phyloP scores from a whole-genome alignment of 2,329 filamentous ascomycete species.

The Xylaria sp. region DNA sequence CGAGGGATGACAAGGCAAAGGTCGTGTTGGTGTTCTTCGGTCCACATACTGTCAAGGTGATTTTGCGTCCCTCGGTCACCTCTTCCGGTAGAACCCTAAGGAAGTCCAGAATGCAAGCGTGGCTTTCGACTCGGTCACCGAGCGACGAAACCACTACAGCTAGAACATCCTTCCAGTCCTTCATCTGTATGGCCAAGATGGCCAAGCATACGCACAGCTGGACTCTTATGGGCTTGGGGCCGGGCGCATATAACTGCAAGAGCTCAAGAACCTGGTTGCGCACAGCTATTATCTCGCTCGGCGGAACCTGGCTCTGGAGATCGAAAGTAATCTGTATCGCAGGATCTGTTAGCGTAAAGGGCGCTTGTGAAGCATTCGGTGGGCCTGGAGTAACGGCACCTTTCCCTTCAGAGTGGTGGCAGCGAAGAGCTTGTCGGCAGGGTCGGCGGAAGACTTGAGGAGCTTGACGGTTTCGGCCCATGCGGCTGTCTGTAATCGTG shows the following conservation, averaged over 20 bases:
- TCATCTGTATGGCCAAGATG: slow-evolving; percentile 93
- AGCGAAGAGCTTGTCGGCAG: slow-evolving; percentile 88
- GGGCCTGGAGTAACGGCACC: slow-evolving; percentile 47
- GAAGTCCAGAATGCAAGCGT: slow-evolving; percentile 90
- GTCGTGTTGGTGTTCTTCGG: slow-evolving; percentile 48
- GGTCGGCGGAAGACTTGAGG: slow-evolving; percentile 72
- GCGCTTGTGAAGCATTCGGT: neutral
- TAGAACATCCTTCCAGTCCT: slow-evolving; percentile 89
- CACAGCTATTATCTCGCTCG: slow-evolving; percentile 66
- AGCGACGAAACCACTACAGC: slow-evolving; percentile 73
- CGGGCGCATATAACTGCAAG: slow-evolving; percentile 73
- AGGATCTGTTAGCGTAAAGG: slow-evolving; percentile 17
- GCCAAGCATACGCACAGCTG: slow-evolving; percentile 94
- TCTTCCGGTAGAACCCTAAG: slow-evolving; percentile 95
- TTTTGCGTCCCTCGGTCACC: slow-evolving; percentile 98
- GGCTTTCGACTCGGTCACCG: slow-evolving; percentile 68
- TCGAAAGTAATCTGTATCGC: slow-evolving; percentile 83
- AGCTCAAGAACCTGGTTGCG: slow-evolving; percentile 79
- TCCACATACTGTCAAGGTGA: slow-evolving; percentile 96
- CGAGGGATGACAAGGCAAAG: slow-evolving; percentile 27
- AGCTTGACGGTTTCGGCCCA: slow-evolving; percentile 87
- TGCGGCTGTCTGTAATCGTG: slow-evolving; percentile 68
- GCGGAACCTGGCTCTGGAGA: slow-evolving; percentile 74
- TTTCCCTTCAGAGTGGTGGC: slow-evolving; percentile 97
- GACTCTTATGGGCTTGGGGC: slow-evolving; percentile 78